Base-by-base conservation (phyloP, 2,329 filamentous ascomycete genomes). In the Curvularia sp. region DNA sequence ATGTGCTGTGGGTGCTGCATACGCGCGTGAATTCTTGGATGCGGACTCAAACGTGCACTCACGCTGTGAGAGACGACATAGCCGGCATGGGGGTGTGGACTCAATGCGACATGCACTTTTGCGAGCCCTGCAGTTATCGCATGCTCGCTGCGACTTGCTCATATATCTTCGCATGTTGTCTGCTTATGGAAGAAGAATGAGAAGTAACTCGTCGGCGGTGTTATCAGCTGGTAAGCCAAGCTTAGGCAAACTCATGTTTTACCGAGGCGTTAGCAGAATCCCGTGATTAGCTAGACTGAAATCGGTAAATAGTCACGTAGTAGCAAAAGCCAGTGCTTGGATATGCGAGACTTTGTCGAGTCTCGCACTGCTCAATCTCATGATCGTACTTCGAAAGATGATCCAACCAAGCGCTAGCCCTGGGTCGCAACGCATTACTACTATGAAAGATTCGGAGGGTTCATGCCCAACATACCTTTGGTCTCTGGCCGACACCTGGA, bases 121-220 rank as follows among this genome's bases (percentile, higher is more conserved):
- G 20, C 48, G 48, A 22, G 22, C 35, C 22, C 48, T 50, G 28
- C 48, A 50, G 39, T 20, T 28, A 20, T 41, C 48, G 18, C 48
- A 50, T 50, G 48, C 48, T 28, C 48, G 48, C 7, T 50, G 48
- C 33, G 48, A 41, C 33, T 50, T 50, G 35, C 48, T 50, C 48
- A 50, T 50, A 30, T 41, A 50, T 30, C 30, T 50, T 38, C 48
- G 48, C 48, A 50, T 50, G 22, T 41, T 50, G 22, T 13, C 24
- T n/a, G 22, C 20, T 39, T 22, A 41, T 18, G 15, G 24, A 50
- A 50, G 33, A 50, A 33, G 33, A 39, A 28, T 15, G 48, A 50
- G 15, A 39, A 12, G 48, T 50, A 30, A 22, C 26, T 50, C 33
- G 5, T 39, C 33, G 7, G 15, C 15, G 22, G 24, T 31, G 31